Base-by-base conservation (phyloP, 1,284 basidiomycete genomes). In the Ganoderma lingzhi region DNA sequence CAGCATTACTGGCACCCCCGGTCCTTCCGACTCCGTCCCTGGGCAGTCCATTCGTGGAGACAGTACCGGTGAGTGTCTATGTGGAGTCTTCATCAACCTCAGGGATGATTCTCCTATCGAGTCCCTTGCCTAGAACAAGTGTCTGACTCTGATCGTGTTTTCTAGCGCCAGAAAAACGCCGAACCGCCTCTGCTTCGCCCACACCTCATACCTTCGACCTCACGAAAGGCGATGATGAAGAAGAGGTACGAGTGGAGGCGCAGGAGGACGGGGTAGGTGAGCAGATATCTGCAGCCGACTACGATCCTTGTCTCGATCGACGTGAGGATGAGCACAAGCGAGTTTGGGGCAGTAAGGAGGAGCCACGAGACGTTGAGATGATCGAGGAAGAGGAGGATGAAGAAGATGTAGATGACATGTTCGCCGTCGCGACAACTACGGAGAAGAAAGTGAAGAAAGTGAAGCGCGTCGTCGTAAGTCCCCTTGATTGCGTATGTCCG, bases 241-340 rank as follows among this genome's bases (percentile, higher is more conserved):
- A 86, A 37, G 78, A 81, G 17, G 81, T 81, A 23, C 80, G 83
- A 70, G 80, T 79, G 3, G 81, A 82, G 64, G 80, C 79, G 1
- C 82, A 82, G 65, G 79, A 79, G 2, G 81, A 87, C 66, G 87
- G 82, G n/a, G 83, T 82, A 59, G 84, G 83, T 68, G 89, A 92
- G 73, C 92, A 93, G 77, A 85, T 97, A 44, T 94, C 91, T 53
- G 96, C 96, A 28, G 96, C 96, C 58, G 96, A 98, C 81, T 98
- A 98, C 81, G 94, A 97, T 80, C 95, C 96, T 19, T 93, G 92
- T 76, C 80, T 92, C 72, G 96, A 97, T 82, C 88, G 92, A 51
- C 86, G 91, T 41, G 93, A 94, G 78, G 95, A 96, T 73, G 93
- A 94, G 73, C 88, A 90, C 70, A 89, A 88, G 73, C 88, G 92